Percentiles rank a stretch among this genome's conserved stretches.
Evolutionary conservation across 1,139 yeast species (phyloP).

Genomic region (Lodderomyces oxycetoniae): DNA sequence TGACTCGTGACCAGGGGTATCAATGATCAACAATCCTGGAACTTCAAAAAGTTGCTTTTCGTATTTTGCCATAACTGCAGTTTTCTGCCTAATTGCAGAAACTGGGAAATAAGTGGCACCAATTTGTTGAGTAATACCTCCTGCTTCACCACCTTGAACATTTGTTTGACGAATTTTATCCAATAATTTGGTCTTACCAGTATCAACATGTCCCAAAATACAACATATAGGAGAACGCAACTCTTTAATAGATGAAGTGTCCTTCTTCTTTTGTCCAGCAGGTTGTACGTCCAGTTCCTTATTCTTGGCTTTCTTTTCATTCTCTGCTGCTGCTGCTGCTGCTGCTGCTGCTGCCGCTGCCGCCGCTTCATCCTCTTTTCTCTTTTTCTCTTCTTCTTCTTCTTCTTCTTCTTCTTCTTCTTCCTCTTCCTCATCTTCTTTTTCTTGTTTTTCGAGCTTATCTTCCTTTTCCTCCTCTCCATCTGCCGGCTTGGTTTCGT

Average conservation of each 20-base stretch:
- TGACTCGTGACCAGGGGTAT: slow-evolving; percentile 99
- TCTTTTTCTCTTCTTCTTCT: slow-evolving; percentile 4
- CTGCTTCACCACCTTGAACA: slow-evolving; percentile 99
- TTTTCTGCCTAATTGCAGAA: slow-evolving; percentile 85
- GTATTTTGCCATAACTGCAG: slow-evolving; percentile 82
- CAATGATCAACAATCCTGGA: slow-evolving; percentile 94
- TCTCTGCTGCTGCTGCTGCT: slow-evolving; percentile 6
- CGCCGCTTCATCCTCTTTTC: slow-evolving; percentile 3
- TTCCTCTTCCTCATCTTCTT: slow-evolving; percentile 2
- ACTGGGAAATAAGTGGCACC: slow-evolving; percentile 99
- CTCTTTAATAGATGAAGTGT: slow-evolving; percentile 36
- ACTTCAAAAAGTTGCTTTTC: slow-evolving; percentile 88
- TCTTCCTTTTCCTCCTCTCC: slow-evolving; percentile 6
- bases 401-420: slow-evolving; percentile 3
- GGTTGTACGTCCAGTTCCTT: slow-evolving; percentile 1
- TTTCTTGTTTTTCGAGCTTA: slow-evolving; percentile 3
- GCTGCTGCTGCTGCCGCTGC: slow-evolving; percentile 14
- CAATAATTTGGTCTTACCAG: slow-evolving; percentile 95
- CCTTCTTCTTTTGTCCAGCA: slow-evolving; percentile 11
- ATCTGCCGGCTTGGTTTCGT: slow-evolving; percentile 8
- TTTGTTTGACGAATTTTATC: slow-evolving; percentile 98
- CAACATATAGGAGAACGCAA: slow-evolving; percentile 98
- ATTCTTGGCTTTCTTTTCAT: slow-evolving; percentile 4
- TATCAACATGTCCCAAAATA: slow-evolving; percentile 98
- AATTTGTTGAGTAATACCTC: slow-evolving; percentile 99